phyloP scores from a whole-genome alignment of 2,329 filamentous ascomycete genomes.

The Xylaria multiplex region DNA sequence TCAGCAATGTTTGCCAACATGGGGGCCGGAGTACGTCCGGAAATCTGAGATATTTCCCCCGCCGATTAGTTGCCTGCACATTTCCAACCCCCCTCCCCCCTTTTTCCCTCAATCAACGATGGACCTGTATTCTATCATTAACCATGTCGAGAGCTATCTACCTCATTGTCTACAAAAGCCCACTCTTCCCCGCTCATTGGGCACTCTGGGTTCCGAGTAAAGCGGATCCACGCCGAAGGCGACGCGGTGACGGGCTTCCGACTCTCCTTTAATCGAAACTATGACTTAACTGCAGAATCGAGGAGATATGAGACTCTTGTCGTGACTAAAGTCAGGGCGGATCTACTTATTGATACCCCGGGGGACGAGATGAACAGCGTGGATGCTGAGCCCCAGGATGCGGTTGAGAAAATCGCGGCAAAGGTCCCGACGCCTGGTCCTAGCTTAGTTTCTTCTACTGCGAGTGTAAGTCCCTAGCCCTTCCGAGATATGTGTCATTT shows the following conservation, averaged over 20 bases:
- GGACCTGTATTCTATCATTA: neutral
- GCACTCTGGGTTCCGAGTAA: constrained; percentile 19
- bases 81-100: neutral
- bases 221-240: constrained; percentile 13
- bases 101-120: neutral
- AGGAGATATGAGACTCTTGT: neutral
- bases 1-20: too few species aligned
- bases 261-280: constrained; percentile 21
- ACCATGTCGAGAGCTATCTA: constrained; percentile 10
- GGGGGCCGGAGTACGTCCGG: too few species aligned
- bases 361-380: neutral
- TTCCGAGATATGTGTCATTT: neutral
- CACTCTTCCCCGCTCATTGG: constrained; percentile 19
- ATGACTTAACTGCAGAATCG: constrained; percentile 3
- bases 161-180: constrained; percentile 19
- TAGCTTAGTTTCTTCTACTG: constrained; percentile 7
- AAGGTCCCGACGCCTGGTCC: constrained; percentile 10
- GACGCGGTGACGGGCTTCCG: constrained; percentile 14
- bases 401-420: constrained; percentile 4
- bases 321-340: neutral
- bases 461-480: neutral
- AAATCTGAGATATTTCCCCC: neutral
- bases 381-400: constrained; percentile 12
- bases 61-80: neutral
- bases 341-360: constrained; percentile 1